phyloP scores from a whole-genome alignment of 23 red algal genomes.

The Gracilaria caudata region DNA sequence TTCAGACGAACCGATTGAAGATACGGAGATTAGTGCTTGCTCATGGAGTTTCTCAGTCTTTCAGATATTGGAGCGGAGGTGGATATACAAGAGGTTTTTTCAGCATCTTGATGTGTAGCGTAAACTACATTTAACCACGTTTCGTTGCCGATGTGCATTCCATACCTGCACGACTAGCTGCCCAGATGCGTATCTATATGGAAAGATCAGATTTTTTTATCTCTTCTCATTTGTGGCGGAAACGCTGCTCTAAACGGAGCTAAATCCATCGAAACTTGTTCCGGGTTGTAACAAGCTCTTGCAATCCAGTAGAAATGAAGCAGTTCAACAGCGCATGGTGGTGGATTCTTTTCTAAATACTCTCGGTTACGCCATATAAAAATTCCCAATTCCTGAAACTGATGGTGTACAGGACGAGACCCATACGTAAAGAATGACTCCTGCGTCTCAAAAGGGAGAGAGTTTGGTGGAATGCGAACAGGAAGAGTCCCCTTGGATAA shows the following conservation, averaged over 20 bases:
- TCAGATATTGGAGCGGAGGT: no score
- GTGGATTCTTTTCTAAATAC: not conserved
- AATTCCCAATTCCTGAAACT: conserved; percentile 12
- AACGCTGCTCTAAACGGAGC: not conserved
- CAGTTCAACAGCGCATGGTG: conserved; percentile 13
- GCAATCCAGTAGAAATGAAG: conserved; percentile 12
- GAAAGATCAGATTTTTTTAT: no score
- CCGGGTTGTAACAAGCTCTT: not conserved
- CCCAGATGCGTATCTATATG: no score
- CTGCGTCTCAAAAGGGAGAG: not conserved
- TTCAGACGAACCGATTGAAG: no score
- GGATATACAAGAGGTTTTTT: no score
- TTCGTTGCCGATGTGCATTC: no score
- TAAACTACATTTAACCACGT: no score
- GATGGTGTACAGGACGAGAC: not conserved
- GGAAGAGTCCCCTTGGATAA: not conserved
- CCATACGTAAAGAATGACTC: not conserved
- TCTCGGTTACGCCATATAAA: conserved; percentile 17
- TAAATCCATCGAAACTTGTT: not conserved
- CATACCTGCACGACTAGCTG: no score
- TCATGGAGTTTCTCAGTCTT: no score
- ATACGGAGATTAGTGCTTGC: no score
- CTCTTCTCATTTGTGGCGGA: no score
- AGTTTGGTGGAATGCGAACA: not conserved
- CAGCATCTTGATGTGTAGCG: no score